Conservation (phyloP, 306 rosid genomes). For the Canavalia ensiformis region DNA sequence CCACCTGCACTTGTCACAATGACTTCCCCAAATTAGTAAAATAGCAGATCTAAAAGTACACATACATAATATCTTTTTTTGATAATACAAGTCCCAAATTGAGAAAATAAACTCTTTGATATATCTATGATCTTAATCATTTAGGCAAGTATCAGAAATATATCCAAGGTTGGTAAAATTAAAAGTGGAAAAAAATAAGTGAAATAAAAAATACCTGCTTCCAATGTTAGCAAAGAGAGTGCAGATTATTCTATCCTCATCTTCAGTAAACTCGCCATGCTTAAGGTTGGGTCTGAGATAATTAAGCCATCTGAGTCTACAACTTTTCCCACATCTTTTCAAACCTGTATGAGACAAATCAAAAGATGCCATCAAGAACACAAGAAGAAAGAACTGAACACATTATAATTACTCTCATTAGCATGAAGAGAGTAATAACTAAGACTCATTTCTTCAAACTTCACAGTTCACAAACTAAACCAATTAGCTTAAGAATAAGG, state of each 20-base stretch:
- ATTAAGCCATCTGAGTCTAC: constrained; percentile 95
- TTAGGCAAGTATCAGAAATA: too few species aligned
- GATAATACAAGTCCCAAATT: not conserved
- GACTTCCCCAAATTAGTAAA: not conserved
- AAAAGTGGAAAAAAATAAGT: not conserved
- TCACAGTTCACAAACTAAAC: not conserved
- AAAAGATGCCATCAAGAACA: not conserved
- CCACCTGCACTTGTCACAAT: constrained; percentile 69
- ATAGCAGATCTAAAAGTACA: constrained; percentile 39
- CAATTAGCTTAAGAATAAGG: not conserved
- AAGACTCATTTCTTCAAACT: not conserved
- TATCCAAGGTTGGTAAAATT: too few species aligned
- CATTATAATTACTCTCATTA: too few species aligned
- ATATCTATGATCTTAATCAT: too few species aligned
- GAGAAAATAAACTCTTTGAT: too few species aligned
- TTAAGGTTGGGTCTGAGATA: constrained; percentile 93
- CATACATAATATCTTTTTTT: not conserved
- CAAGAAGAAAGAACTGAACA: constrained; percentile 3
- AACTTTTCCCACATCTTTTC: constrained; percentile 94
- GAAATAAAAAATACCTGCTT: constrained; percentile 71
- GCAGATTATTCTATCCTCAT: constrained; percentile 81
- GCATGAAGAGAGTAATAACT: too few species aligned
- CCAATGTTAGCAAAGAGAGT: constrained; percentile 87
- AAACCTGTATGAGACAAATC: constrained; percentile 63
- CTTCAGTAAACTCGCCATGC: constrained; percentile 89